Evolutionary conservation across 1,284 basidiomycete genomes (phyloP), one percentile per base, ranked within the genome.

Genomic region (Mycena citricolor): DNA sequence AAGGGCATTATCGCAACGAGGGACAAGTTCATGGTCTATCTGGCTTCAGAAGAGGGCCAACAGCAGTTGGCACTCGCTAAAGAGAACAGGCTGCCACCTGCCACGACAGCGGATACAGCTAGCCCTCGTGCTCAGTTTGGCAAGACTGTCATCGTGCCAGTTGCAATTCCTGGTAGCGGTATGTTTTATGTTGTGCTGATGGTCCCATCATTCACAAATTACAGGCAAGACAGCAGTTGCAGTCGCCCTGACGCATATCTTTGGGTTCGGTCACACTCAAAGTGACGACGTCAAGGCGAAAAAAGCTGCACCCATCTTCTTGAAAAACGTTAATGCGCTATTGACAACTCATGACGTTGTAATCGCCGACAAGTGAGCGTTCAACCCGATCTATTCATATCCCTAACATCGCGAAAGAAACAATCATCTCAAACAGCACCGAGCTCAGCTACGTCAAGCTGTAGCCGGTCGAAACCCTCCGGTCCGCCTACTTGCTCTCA

Each of bases 91-190:
- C 23, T 39, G 44, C 32, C 42, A 16, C 16, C 45, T 4, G 19
- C 13, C 6, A 24, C 42, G 5, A 32, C 10, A 16, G 16, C 5
- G 8, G 12, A 6, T 17, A 7, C 8, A 16, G 3, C 4, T 8
- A 10, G 28, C 0, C 47, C 56, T 11, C 57, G 67, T 32, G 58
- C 62, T 56, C 63, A 68, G 52, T 86, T 79, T 49, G 74, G 71
- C 16, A 94, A 94, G 68, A 92, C 85, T 0, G 70, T 99, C 46
- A 79, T 99, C 42, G 74, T 94, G 0, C 94, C 97, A 0, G 68
- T 98, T 19, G 94, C 93, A 4, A 79, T 98, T 31, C 95, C 94
- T 13, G 95, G 95, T 2, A 92, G 86, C 61, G 95, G 94, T 85
- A 49, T 54, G 86, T 71, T n/a, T 33, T 20, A 36, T 19, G 8